Evolutionary conservation across 352 stramenopile species (phyloP).

Genomic region (Phytophthora niederhauseri): DNA sequence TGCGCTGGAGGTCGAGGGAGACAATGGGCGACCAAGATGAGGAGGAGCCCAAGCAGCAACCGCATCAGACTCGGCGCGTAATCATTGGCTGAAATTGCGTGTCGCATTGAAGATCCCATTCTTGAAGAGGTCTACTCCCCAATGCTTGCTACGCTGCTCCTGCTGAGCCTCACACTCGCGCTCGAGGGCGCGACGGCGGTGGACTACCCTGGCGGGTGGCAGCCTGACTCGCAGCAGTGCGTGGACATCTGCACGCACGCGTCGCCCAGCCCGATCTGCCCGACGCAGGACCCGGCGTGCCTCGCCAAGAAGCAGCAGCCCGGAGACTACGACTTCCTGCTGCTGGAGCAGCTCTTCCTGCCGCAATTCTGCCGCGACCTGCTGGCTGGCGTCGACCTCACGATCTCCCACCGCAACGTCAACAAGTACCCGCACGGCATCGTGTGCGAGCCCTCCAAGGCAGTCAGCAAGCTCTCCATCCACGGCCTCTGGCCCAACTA

Average conservation of each 20-base stretch:
- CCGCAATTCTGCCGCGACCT: conserved; percentile 65
- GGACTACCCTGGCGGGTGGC: conserved; percentile 55
- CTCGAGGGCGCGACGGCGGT: conserved; percentile 13
- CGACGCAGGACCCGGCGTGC: conserved; percentile 40
- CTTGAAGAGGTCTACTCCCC: no score
- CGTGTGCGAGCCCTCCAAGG: conserved; percentile 35
- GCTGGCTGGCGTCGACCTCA: conserved; percentile 51
- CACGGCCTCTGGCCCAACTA: conserved; percentile 68
- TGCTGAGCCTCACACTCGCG: conserved; percentile 5
- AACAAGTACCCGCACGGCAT: conserved; percentile 52
- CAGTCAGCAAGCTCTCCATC: conserved; percentile 44
- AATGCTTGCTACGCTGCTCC: conserved; percentile 2
- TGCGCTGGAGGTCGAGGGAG: neutral
- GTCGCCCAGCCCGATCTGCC: conserved; percentile 30
- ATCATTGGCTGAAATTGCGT: conserved; percentile 1
- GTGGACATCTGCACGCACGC: conserved; percentile 50
- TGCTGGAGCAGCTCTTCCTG: conserved; percentile 63
- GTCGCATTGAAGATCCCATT: neutral
- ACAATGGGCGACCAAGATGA: neutral
- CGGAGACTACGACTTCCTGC: conserved; percentile 58
- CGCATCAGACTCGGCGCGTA: neutral
- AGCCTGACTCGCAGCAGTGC: conserved; percentile 32
- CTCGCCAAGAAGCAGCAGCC: conserved; percentile 43
- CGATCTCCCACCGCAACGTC: conserved; percentile 58
- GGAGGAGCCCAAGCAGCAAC: neutral